These are phyloP conservation scores for Eucalyptus pumila DNA, from an alignment of 345 rosid genomes.

Conservation along the genomic window DNA sequence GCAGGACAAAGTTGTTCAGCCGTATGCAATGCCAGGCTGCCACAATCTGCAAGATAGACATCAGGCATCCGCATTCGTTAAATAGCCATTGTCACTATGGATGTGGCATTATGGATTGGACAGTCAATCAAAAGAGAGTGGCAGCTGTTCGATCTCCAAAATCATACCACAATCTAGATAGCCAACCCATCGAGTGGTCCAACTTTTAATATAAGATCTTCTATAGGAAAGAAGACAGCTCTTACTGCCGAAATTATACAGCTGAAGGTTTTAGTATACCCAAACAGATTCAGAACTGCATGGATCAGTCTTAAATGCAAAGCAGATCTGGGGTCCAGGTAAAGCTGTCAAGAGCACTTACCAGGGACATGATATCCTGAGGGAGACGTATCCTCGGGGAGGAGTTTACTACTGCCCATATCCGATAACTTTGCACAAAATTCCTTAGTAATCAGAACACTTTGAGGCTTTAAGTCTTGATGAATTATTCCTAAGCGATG, in stretches of 20 bases:
- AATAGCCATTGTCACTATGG: background rate
- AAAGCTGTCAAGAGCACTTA: background rate
- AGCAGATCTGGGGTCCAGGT: background rate
- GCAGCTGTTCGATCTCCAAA: background rate
- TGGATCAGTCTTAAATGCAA: background rate
- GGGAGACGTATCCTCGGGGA: background rate
- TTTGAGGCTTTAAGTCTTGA: background rate
- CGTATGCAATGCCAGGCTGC: constrained; percentile 96
- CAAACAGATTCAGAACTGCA: background rate
- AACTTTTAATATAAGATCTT: background rate
- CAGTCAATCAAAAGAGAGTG: background rate
- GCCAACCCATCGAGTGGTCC: background rate
- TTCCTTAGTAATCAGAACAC: background rate
- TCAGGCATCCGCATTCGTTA: background rate
- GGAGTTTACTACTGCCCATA: background rate
- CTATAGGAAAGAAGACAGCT: background rate
- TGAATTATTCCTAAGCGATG: background rate
- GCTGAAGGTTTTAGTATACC: background rate
- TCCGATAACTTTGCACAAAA: constrained; percentile 1
- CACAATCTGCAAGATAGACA: constrained; percentile 47
- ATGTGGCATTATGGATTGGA: background rate
- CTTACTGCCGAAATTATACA: background rate
- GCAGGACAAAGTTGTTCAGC: constrained; percentile 80
- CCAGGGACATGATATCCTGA: background rate
- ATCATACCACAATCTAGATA: background rate